Percentiles rank a stretch among this genome's conserved stretches.
Evolutionary conservation across 2,329 filamentous ascomycete species (phyloP).

Genomic region (Ceratocystis alfenasii): DNA sequence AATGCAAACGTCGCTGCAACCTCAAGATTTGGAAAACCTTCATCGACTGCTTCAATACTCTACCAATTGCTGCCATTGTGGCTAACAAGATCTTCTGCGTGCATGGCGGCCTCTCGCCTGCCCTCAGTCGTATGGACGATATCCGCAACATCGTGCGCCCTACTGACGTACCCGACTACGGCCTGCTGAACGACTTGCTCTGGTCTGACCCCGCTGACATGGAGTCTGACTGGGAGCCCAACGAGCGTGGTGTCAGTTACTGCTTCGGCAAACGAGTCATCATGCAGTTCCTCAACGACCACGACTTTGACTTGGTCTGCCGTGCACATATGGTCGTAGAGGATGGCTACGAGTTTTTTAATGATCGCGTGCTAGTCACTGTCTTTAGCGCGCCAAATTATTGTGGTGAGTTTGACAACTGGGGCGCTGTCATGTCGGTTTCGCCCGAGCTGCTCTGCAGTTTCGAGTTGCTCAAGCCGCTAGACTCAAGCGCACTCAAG

Average conservation of each 20-base stretch:
- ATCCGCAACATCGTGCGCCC: slow-evolving; percentile 91
- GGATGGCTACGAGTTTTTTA: slow-evolving; percentile 98
- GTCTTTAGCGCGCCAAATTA: slow-evolving; percentile 98
- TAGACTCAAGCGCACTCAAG: slow-evolving; percentile 92
- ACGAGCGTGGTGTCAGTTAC: slow-evolving; percentile 92
- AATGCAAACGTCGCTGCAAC: slow-evolving; percentile 92
- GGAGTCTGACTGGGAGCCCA: slow-evolving; percentile 96
- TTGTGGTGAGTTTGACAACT: slow-evolving; percentile 97
- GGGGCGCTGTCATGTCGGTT: slow-evolving; percentile 98
- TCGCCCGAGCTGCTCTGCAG: slow-evolving; percentile 87
- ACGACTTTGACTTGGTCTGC: slow-evolving; percentile 96
- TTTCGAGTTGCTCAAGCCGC: slow-evolving; percentile 89
- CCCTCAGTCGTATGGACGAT: slow-evolving; percentile 92
- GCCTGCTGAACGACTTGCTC: slow-evolving; percentile 82
- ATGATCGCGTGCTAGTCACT: slow-evolving; percentile 84
- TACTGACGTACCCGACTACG: slow-evolving; percentile 95
- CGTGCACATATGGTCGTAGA: slow-evolving; percentile 98
- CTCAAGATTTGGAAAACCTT: slow-evolving; percentile 99
- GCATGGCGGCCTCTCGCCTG: slow-evolving; percentile 86
- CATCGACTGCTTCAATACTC: slow-evolving; percentile 88
- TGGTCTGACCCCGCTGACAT: slow-evolving; percentile 98
- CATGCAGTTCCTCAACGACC: slow-evolving; percentile 82
- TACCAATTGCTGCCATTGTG: slow-evolving; percentile 92
- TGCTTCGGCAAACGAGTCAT: slow-evolving; percentile 98
- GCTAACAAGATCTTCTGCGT: slow-evolving; percentile 97